phyloP scores from a whole-genome alignment of 208 protist species.

The Herpetomonas samuelpessoai region DNA sequence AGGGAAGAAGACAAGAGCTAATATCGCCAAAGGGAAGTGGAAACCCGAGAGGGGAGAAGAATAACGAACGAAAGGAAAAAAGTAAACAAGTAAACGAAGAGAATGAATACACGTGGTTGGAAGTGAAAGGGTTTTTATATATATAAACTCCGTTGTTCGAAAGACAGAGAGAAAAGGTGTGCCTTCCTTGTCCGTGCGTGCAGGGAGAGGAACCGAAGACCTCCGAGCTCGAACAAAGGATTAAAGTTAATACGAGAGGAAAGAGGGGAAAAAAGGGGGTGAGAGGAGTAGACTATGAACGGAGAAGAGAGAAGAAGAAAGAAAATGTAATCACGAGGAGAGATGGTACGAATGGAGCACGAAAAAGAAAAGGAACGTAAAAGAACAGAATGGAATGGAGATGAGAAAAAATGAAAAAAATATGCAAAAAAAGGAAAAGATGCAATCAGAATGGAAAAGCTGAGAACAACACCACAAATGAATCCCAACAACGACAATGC shows the following conservation, averaged over 20 bases:
- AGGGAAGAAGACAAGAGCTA: neutral
- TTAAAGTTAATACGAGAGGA: neutral
- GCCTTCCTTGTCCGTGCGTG: too few relatives aligned
- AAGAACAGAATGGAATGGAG: neutral
- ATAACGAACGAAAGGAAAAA: neutral
- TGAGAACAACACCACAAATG: too few relatives aligned
- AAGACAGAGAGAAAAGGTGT: neutral
- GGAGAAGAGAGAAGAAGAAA: neutral
- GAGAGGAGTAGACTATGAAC: neutral
- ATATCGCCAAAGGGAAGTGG: neutral
- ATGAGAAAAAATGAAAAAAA: neutral
- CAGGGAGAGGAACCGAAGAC: neutral
- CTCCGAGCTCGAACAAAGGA: neutral
- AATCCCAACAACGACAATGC: too few relatives aligned
- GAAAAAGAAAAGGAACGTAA: neutral
- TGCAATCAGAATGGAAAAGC: neutral
- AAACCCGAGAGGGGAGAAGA: neutral
- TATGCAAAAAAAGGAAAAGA: neutral
- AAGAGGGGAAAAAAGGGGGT: neutral
- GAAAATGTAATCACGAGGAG: neutral
- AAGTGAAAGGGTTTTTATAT: neutral
- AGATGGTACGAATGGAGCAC: neutral
- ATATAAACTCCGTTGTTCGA: neutral
- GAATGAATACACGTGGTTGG: neutral
- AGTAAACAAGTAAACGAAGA: neutral